Evolutionary conservation across 2,329 filamentous ascomycete genomes (phyloP).

Genomic region (Pochonia chlamydosporia): DNA sequence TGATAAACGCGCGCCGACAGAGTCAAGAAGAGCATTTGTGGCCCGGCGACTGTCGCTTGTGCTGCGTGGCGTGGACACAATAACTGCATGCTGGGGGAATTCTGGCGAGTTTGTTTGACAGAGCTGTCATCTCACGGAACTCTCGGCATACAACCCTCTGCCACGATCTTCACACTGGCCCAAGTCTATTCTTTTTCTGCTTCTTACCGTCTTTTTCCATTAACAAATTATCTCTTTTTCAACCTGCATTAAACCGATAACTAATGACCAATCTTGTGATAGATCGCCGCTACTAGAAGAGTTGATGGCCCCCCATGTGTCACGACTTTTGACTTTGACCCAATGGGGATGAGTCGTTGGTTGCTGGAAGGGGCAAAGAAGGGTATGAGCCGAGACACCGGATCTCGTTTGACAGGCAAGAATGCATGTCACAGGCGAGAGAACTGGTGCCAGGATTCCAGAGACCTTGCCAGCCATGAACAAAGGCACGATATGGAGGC

Average conservation of each 20-base stretch:
- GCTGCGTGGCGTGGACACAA: background rate
- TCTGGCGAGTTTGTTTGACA: background rate
- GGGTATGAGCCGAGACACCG: background rate
- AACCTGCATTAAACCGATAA: slow-evolving; percentile 5
- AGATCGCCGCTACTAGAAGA: slow-evolving; percentile 16
- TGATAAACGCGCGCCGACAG: background rate
- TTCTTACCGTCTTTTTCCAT: background rate
- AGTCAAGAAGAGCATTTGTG: background rate
- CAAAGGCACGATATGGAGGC: background rate
- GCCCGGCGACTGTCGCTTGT: background rate
- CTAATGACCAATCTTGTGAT: slow-evolving; percentile 11
- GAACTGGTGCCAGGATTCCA: background rate
- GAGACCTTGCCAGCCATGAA: background rate
- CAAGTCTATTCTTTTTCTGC: background rate
- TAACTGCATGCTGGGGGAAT: background rate
- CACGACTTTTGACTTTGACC: background rate
- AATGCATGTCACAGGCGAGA: background rate
- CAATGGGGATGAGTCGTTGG: background rate
- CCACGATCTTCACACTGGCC: no score
- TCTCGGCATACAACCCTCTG: background rate
- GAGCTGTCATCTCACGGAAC: background rate
- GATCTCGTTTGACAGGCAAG: background rate
- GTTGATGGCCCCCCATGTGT: background rate
- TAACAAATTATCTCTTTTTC: background rate
- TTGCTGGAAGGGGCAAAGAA: background rate